These are phyloP conservation scores for Phytophthora quininea DNA, from an alignment of 352 stramenopile genomes.

Conservation along the genomic window DNA sequence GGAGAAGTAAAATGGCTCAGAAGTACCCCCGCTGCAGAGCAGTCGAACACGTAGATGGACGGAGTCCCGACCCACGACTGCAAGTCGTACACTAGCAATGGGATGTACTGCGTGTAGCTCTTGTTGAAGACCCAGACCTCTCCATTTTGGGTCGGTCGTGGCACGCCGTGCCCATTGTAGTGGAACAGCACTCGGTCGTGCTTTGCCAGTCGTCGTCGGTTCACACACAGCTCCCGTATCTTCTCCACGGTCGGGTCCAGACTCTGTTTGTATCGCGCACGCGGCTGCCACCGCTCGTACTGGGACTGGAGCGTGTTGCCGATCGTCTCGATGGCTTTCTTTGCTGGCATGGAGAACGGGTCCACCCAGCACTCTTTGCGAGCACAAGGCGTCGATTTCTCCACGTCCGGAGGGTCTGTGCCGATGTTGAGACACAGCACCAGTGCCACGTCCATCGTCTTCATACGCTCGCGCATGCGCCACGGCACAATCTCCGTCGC, in stretches of 20 bases:
- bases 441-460: constrained; percentile 94
- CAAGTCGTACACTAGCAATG: constrained; percentile 96
- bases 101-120: constrained; percentile 99
- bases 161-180: constrained; percentile 99
- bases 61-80: constrained; percentile 93
- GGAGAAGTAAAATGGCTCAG: constrained; percentile 93
- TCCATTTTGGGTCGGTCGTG: constrained; percentile 95
- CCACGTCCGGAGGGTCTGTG: constrained; percentile 97
- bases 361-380: constrained; percentile 99
- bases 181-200: constrained; percentile 97
- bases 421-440: constrained; percentile 98
- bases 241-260: constrained; percentile 98
- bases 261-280: constrained; percentile 93
- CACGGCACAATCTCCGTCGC: constrained; percentile 71
- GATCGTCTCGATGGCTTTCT: constrained; percentile 97
- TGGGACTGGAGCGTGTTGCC: constrained; percentile 94
- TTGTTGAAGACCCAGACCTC: constrained; percentile 99
- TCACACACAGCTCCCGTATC: constrained; percentile 93
- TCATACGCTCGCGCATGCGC: constrained; percentile 89
- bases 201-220: constrained; percentile 92
- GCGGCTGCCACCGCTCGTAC: constrained; percentile 96
- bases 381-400: constrained; percentile 95
- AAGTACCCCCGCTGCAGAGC: constrained; percentile 94
- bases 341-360: constrained; percentile 91
- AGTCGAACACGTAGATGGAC: constrained; percentile 98